These are phyloP conservation scores for Zanthoxylum bungeanum DNA, from an alignment of 345 rosid species.

Conservation along the genomic window DNA sequence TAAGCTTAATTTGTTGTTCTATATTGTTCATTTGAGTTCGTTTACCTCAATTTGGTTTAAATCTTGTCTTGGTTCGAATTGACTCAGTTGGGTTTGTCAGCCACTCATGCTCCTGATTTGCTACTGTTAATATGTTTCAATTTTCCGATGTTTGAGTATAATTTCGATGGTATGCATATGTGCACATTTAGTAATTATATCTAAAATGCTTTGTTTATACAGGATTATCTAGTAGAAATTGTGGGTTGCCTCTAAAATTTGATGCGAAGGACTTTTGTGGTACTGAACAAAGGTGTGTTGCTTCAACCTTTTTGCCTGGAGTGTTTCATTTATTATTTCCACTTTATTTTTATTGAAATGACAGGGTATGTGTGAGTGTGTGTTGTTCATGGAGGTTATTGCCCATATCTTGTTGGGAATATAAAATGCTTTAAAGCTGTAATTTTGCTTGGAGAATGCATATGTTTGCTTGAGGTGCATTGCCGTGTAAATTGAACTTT, in stretches of 20 bases:
- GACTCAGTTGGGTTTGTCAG: background rate
- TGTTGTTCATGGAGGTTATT: slow-evolving; percentile 3
- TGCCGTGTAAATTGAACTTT: background rate
- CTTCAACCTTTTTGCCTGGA: background rate
- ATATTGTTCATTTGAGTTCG: background rate
- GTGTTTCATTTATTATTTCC: background rate
- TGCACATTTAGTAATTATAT: background rate
- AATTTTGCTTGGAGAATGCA: background rate
- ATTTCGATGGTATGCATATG: slow-evolving; percentile 5
- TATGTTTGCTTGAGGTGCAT: background rate
- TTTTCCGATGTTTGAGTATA: background rate
- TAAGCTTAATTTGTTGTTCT: slow-evolving; percentile 6
- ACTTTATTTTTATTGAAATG: background rate
- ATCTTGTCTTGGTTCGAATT: background rate
- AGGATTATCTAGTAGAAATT: slow-evolving; percentile 52
- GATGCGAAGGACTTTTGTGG: slow-evolving; percentile 31
- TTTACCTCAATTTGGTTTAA: background rate
- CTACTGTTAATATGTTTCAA: background rate
- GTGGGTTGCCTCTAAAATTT: slow-evolving; percentile 32
- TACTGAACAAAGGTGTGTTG: slow-evolving; percentile 44
- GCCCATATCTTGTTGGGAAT: background rate
- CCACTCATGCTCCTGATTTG: background rate
- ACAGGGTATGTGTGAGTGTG: background rate
- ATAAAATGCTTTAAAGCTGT: background rate
- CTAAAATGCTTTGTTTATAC: slow-evolving; percentile 20